Evolutionary conservation across 257 asterid genomes (phyloP), one percentile per base, ranked within the genome.

Genomic region (Petunia axillaris): DNA sequence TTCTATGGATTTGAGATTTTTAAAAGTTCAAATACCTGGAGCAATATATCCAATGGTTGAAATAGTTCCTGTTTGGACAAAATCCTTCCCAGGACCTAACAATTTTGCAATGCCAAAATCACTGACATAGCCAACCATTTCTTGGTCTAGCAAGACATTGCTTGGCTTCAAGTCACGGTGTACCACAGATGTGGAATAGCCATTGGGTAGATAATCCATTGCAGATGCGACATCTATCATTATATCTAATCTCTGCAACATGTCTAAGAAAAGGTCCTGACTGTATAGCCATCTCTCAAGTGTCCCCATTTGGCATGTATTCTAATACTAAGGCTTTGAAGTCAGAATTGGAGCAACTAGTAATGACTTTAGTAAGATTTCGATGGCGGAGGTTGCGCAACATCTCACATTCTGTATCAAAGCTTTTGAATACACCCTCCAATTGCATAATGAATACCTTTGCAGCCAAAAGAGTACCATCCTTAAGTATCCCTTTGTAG

Each of bases 41-140:
- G 55, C 55, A 41, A 67, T 67, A 43, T 67, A 67, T n/a, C 75
- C 55, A 43, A 67, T 43, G 38, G 75, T 67, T 43, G 75, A 57
- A 44, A 44, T 1, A 1, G 58, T 70, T 40, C 41, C 4, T 44
- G 76, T 46, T 44, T 70, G 16, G 2, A 70, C 58, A 46, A 25
- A 70, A n/a, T 7, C 15, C 4, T 67, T 38, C 3, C 4, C 55
- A 41, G 15, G 3, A 1, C 55, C 75, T 43, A 67, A 41, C 39
- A 67, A n/a, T 41, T 67, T 67, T 43, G 75, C 55, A 67, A 67
- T 67, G 55, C 75, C 75, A 43, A 75, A 75, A 75, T 75, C 79
- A 53, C 36, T 55, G 6, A 75, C 79, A 75, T 75, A 64, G 41
- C 7, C 79, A 52, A 53, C 79, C 79, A 74, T 74, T 2, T 52